Evolutionary conservation across 1,284 basidiomycete species (phyloP), one percentile per base, ranked within the genome.

Genomic region (Termitomyces sp.): DNA sequence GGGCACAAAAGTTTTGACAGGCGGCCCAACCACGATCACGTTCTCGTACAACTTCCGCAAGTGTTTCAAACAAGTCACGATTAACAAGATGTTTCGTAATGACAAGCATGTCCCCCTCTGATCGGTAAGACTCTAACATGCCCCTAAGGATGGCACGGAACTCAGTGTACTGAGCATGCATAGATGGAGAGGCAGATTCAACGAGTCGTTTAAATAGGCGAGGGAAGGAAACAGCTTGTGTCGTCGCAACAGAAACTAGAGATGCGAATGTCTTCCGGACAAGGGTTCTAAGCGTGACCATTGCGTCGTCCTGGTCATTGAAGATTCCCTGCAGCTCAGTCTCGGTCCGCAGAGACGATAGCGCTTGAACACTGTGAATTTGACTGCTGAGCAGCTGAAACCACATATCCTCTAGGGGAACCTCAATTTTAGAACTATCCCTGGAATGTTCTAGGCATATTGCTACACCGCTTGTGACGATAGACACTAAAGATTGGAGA

Each of bases 111-210:
- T 98, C 95, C 24, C 88, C 88, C 61, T 99, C 94, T 5, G 90
- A 84, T 21, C 88, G 84, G 73, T 98, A 98, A 1, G 93, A 90
- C 63, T 95, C 92, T 60, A 98, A 75, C 93, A 99, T 99, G 30
- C 92, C 90, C 0, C 87, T 88, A 21, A 99, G 76, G 55, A 99
- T 94, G 3, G 84, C 81, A 43, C 94, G 82, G 70, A 98, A 96
- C 69, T 98, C 94, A 33, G 88, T 86, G 68, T 98, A 98, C 5
- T 88, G 84, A n/a, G 82, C 82, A 44, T 80, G 81, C 42, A 76
- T 75, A 7, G 77, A 72, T 15, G 78, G 70, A 17, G 72, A 67
- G 8, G 80, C 77, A 1, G 86, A 81, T 60, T 90, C 86, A 36
- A 95, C 90, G 5, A 98, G 81, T 4, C 93, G 86, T 62, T 90